Percentiles rank a stretch among this genome's conserved stretches.
phyloP scores from a whole-genome alignment of 1,139 yeast species.

The Yamadazyma triangularis region DNA sequence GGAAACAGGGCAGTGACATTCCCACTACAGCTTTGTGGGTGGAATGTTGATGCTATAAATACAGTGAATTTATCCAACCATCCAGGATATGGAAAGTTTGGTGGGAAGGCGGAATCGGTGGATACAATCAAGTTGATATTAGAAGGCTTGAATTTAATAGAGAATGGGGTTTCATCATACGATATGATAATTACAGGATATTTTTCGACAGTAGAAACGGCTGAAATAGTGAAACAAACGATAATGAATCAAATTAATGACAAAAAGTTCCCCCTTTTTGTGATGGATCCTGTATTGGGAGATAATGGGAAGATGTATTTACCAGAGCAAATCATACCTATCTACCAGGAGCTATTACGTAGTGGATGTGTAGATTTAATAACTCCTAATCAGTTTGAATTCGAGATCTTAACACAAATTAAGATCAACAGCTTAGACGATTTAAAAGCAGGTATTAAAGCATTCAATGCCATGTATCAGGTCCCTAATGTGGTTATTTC shows the following conservation, averaged over 20 bases:
- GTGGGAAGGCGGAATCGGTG: conserved; percentile 18
- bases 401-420: conserved; percentile 63
- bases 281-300: conserved; percentile 92
- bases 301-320: conserved; percentile 86
- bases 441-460: conserved; percentile 43
- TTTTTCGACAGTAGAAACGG: conserved; percentile 33
- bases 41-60: conserved; percentile 42
- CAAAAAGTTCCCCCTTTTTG: conserved; percentile 36
- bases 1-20: conserved; percentile 41
- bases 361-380: conserved; percentile 56
- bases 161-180: conserved; percentile 8
- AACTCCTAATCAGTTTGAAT: conserved; percentile 91
- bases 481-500: conserved; percentile 64
- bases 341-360: conserved; percentile 54
- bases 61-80: conserved; percentile 43
- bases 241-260: conserved; percentile 9
- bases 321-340: conserved; percentile 59
- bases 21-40: conserved; percentile 40
- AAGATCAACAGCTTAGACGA: conserved; percentile 37
- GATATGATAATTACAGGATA: conserved; percentile 35
- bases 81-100: conserved; percentile 42
- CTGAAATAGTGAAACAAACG: conserved; percentile 15
- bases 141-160: conserved; percentile 29
- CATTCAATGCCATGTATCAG: conserved; percentile 45
- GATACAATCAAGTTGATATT: conserved; percentile 12